phyloP scores from a whole-genome alignment of 805 yeast species.

The Kodamaea hsintzibuensis region DNA sequence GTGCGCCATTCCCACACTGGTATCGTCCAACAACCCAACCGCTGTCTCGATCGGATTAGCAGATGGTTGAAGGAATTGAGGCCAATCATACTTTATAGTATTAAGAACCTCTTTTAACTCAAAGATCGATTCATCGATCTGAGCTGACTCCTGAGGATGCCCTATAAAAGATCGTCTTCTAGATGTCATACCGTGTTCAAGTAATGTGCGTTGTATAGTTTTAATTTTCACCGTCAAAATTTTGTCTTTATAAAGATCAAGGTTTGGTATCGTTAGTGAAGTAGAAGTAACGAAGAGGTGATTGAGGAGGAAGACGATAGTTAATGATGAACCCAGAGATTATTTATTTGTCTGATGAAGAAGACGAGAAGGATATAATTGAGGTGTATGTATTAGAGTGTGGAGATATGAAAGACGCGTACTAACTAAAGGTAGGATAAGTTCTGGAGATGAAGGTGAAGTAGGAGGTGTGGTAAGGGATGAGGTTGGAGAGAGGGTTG shows the following conservation, averaged over 20 bases:
- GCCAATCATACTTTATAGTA: constrained; percentile 46
- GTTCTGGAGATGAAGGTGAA: not conserved
- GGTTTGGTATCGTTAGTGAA: not conserved
- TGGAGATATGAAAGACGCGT: not conserved
- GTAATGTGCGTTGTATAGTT: not conserved
- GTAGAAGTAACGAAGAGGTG: not conserved
- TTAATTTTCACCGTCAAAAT: not conserved
- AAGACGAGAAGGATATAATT: not conserved
- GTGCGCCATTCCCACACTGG: constrained; percentile 89
- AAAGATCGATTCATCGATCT: constrained; percentile 22
- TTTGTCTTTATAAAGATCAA: not conserved
- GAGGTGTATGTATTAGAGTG: not conserved
- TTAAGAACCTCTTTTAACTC: constrained; percentile 38
- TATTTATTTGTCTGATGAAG: not conserved
- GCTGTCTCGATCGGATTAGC: constrained; percentile 86
- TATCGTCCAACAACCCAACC: constrained; percentile 75
- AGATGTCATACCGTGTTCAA: not conserved
- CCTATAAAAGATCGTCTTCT: constrained; percentile 1
- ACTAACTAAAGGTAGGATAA: not conserved
- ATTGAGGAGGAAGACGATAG: not conserved
- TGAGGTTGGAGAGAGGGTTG: not conserved
- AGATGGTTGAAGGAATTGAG: constrained; percentile 42
- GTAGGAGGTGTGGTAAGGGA: not conserved
- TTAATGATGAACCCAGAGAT: not conserved
- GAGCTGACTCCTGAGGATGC: constrained; percentile 3